phyloP scores from a whole-genome alignment of 2,329 filamentous ascomycete genomes.

The Colletotrichum viniferum region DNA sequence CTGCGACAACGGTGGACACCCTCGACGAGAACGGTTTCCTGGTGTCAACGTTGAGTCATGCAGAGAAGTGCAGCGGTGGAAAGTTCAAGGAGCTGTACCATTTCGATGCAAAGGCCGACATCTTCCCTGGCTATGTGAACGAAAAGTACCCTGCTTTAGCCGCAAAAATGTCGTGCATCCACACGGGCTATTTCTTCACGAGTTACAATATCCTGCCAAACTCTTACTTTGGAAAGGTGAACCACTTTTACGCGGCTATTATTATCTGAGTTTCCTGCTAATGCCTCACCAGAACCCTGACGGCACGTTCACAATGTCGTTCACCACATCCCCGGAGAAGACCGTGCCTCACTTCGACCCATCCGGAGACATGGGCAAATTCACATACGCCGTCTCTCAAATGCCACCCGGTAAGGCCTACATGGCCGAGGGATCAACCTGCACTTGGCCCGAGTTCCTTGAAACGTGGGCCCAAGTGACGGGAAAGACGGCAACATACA shows the following conservation, averaged over 20 bases:
- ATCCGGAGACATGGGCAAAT: slow-evolving; percentile 50
- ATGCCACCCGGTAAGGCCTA: slow-evolving; percentile 53
- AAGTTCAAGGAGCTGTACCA: slow-evolving; percentile 54
- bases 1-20: slow-evolving; percentile 41
- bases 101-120: slow-evolving; percentile 56
- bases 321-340: slow-evolving; percentile 44
- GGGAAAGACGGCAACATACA: slow-evolving; percentile 38
- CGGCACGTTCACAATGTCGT: slow-evolving; percentile 50
- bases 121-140: slow-evolving; percentile 50
- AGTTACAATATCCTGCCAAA: slow-evolving; percentile 51
- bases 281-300: slow-evolving; percentile 28
- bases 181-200: slow-evolving; percentile 53
- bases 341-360: slow-evolving; percentile 50
- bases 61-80: slow-evolving; percentile 48
- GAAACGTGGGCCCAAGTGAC: slow-evolving; percentile 43
- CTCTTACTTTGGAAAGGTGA: slow-evolving; percentile 51
- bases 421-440: slow-evolving; percentile 50
- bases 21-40: slow-evolving; percentile 54
- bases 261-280: slow-evolving; percentile 26
- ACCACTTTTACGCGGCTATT: not conserved
- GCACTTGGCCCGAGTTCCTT: slow-evolving; percentile 52
- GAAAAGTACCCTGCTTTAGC: slow-evolving; percentile 47
- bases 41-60: slow-evolving; percentile 56
- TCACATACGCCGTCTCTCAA: slow-evolving; percentile 52
- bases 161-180: slow-evolving; percentile 55